phyloP scores from a whole-genome alignment of 1,139 yeast genomes.

The Yamadazyma sp. region DNA sequence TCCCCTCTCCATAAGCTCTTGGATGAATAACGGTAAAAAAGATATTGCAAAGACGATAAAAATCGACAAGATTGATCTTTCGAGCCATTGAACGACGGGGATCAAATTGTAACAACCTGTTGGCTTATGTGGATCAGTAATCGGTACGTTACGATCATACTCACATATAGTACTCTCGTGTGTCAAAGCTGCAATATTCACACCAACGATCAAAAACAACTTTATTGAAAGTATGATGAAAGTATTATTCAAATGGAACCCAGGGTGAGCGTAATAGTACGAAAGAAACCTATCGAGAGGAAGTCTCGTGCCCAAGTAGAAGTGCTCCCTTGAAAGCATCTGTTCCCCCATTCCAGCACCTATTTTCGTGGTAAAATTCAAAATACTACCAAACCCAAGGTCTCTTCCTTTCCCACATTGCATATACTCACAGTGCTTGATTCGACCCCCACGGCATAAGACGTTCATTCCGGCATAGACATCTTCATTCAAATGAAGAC shows the following conservation, averaged over 20 bases:
- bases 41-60: slow-evolving; percentile 51
- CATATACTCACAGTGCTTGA: slow-evolving; percentile 56
- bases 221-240: slow-evolving; percentile 51
- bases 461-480: slow-evolving; percentile 60
- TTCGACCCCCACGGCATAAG: slow-evolving; percentile 50
- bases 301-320: slow-evolving; percentile 47
- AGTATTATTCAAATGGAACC: slow-evolving; percentile 54
- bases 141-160: slow-evolving; percentile 44
- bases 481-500: slow-evolving; percentile 56
- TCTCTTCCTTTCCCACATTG: slow-evolving; percentile 62
- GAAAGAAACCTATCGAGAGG: slow-evolving; percentile 54
- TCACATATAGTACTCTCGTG: slow-evolving; percentile 48
- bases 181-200: slow-evolving; percentile 49
- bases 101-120: slow-evolving; percentile 47
- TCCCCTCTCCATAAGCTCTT: slow-evolving; percentile 54
- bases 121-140: slow-evolving; percentile 48
- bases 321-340: slow-evolving; percentile 53
- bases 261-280: slow-evolving; percentile 57
- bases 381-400: slow-evolving; percentile 53
- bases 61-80: slow-evolving; percentile 49
- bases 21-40: slow-evolving; percentile 50
- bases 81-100: slow-evolving; percentile 53
- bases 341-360: slow-evolving; percentile 65
- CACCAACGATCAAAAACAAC: slow-evolving; percentile 44
- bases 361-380: slow-evolving; percentile 54